Evolutionary conservation across 345 rosid species (phyloP).

Genomic region (Eucalyptus albens): DNA sequence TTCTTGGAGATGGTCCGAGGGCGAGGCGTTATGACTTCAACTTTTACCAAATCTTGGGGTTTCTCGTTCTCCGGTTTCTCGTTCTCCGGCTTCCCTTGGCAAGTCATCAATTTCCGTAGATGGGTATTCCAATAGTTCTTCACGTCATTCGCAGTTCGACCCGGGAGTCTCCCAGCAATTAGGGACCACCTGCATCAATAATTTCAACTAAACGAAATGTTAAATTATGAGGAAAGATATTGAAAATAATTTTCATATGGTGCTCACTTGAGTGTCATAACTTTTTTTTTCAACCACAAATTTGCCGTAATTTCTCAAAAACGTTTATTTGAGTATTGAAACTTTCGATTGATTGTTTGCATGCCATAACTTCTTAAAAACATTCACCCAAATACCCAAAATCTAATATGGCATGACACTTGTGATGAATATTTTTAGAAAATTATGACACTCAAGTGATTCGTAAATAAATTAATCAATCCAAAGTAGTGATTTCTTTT

Average conservation of each 20-base stretch:
- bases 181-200: constrained; percentile 17
- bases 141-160: constrained; percentile 32
- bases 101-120: not conserved
- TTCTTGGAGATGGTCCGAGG: constrained; percentile 6
- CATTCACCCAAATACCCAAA: too few species aligned
- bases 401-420: too few species aligned
- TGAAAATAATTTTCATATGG: fast-evolving
- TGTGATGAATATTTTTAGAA: too few species aligned
- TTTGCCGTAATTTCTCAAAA: too few species aligned
- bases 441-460: too few species aligned
- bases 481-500: too few species aligned
- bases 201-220: not conserved
- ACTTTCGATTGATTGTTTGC: too few species aligned
- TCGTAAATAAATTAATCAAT: too few species aligned
- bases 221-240: not conserved
- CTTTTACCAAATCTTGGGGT: not conserved
- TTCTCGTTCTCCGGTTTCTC: not conserved
- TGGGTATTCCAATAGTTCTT: constrained; percentile 17
- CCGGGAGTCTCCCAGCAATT: constrained; percentile 36
- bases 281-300: too few species aligned
- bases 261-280: too few species aligned
- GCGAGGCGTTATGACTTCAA: constrained; percentile 4
- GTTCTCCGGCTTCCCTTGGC: not conserved
- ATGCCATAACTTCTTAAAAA: too few species aligned
- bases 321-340: too few species aligned